Evolutionary conservation across 805 yeast genomes (phyloP), one percentile per base, ranked within the genome.

Genomic region (Nakazawaea pomicola): DNA sequence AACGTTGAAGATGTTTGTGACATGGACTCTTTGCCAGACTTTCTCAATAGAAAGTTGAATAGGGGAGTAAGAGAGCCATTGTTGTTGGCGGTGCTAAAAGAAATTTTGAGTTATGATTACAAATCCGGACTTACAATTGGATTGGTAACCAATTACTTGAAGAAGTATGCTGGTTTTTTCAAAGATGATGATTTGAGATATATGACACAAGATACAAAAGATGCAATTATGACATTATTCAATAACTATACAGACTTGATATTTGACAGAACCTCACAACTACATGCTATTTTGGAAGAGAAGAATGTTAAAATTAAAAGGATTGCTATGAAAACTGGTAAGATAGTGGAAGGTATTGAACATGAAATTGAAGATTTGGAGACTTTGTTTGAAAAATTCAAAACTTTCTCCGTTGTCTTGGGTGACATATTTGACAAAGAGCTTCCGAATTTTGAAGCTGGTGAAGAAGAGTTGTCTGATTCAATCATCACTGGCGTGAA

Each of bases 291-390:
- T n/a, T 53, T 72, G 0, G 46, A 53, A 9, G 61, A 59, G 16
- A 53, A 68, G 10, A 59, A 60, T 16, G 57, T 58, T 16, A 66
- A 64, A 39, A 75, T 72, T 41, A 67, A 70, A 33, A 73, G 71
- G 41, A 74, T 79, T 2, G 76, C 83, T 40, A 74, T 84, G 41
- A 70, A 83, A 49, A 77, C 83, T 1, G 95, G 95, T 18, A 75
- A 72, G 46, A 52, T 75, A 1, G 55, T 69, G 14, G 79, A 74
- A 14, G 46, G 43, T 3, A 40, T 58, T 11, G 51, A 48, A 19
- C 36, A 14, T 3, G 43, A 41, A 33, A 45, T 55, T 18, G 52
- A 48, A 15, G 28, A 36, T 6, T 19, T 33, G 15, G 38, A 33
- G 17, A 65, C 64, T n/a, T 41, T 66, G 10, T 68, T 64, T 47